Evolutionary conservation across 2,329 filamentous ascomycete species (phyloP).

Genomic region (Xylaria sp.): DNA sequence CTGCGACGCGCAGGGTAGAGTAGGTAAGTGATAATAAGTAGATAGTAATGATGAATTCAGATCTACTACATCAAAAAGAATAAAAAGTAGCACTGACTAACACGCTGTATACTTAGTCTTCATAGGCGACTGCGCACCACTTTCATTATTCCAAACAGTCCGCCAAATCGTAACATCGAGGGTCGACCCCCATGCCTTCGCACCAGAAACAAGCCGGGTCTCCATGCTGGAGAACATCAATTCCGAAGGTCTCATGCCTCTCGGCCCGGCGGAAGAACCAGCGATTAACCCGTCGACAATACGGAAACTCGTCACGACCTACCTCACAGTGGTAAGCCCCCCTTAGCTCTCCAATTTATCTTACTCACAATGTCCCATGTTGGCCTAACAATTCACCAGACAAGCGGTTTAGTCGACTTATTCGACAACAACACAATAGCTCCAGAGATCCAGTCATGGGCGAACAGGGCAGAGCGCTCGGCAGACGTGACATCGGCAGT

Average conservation of each 20-base stretch:
- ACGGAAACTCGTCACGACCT: constrained; percentile 39
- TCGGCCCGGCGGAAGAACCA: constrained; percentile 37
- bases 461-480: constrained; percentile 46
- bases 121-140: constrained; percentile 65
- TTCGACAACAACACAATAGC: constrained; percentile 56
- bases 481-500: constrained; percentile 55
- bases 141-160: constrained; percentile 66
- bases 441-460: constrained; percentile 57
- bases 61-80: not conserved
- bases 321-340: constrained; percentile 43
- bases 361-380: constrained; percentile 11
- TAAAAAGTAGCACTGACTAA: not conserved
- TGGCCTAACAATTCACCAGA: constrained; percentile 39
- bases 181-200: constrained; percentile 61
- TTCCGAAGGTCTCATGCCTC: constrained; percentile 42
- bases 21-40: constrained; percentile 47
- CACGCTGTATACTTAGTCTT: constrained; percentile 51
- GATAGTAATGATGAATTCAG: not conserved
- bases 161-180: constrained; percentile 61
- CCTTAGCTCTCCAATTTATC: not conserved
- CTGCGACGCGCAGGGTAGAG: constrained; percentile 62
- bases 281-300: constrained; percentile 35
- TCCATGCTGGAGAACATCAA: constrained; percentile 60
- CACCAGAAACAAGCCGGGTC: constrained; percentile 60
- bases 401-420: constrained; percentile 59